Evolutionary conservation across 768 basidiomycete genomes (phyloP), one percentile per base, ranked within the genome.

Genomic region (Psilocybe cubensis): DNA sequence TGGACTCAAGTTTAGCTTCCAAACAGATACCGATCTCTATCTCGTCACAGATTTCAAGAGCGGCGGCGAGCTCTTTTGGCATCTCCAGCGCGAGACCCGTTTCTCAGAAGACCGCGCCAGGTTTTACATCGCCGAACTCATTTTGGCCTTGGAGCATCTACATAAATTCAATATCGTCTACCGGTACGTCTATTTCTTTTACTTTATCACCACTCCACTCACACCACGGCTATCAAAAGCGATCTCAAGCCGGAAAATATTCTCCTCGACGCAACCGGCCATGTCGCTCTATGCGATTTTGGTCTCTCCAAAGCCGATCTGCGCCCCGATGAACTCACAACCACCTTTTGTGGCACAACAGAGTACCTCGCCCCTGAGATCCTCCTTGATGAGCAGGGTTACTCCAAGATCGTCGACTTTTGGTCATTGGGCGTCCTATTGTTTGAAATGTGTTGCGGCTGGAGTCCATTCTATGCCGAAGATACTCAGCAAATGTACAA

Each of bases 401-500:
- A 99, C 74, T 94, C 92, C 44, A 98, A 98, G 75, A 87, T 97
- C 47, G 97, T 99, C 64, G 97, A 99, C 71, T 99, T 98, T 71
- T 99, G 97, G 96, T 92, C 89, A 45, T 76, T 98, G 18, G 96
- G 96, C 29, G 97, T 98, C 1, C 79, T 99, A 28, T 79, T 99
- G 21, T 99, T 98, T 70, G 97, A 99, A 76, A 99, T 99, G 97
- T 98, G 97, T 67, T 99, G 97, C 64, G 97, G 97, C 5, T 98
- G 97, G 97, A 94, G 92, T 69, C 97, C 97, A 40, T 99, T 98
- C 76, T 99, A 98, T 68, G 96, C 96, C 17, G 97, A 99, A 68
- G 97, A 99, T 69, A 97, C 94, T 3, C 96, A 99, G 71, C 93
- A 96, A 75, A 99, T 99, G 97, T 99, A 99, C 79, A 95, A 95